A percentile compares a stretch with the other conserved stretches of the same genome.
Evolutionary conservation across 2,329 filamentous ascomycete species (phyloP).

Genomic region (Fusarium annulatum): DNA sequence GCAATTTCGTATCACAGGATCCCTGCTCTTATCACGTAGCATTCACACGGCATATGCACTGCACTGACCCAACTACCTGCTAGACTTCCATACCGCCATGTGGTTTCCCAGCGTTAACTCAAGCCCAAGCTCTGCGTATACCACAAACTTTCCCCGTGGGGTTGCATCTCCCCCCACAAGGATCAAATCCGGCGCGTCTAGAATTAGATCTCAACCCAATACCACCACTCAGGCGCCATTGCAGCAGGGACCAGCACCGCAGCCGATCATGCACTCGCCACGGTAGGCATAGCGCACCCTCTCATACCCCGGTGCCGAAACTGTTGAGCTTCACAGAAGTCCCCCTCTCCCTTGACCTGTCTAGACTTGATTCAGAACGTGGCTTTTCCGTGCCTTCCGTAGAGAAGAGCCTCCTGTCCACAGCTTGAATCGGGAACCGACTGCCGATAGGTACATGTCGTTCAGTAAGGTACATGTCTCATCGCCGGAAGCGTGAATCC

Average conservation of each 20-base stretch:
- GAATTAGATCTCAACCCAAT: not conserved
- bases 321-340: not conserved
- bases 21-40: not conserved
- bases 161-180: not conserved
- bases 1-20: not conserved
- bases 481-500: not conserved
- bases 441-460: not conserved
- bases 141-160: not conserved
- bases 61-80: too few species aligned
- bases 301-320: not conserved
- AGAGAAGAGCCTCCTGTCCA: not conserved
- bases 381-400: not conserved
- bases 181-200: not conserved
- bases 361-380: not conserved
- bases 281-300: not conserved
- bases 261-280: not conserved
- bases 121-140: not conserved
- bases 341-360: not conserved
- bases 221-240: not conserved
- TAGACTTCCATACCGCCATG: not conserved
- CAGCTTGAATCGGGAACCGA: not conserved
- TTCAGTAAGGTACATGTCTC: not conserved
- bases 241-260: not conserved
- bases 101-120: not conserved
- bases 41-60: not conserved